phyloP scores from a whole-genome alignment of 805 yeast genomes.

The Candida corydali region DNA sequence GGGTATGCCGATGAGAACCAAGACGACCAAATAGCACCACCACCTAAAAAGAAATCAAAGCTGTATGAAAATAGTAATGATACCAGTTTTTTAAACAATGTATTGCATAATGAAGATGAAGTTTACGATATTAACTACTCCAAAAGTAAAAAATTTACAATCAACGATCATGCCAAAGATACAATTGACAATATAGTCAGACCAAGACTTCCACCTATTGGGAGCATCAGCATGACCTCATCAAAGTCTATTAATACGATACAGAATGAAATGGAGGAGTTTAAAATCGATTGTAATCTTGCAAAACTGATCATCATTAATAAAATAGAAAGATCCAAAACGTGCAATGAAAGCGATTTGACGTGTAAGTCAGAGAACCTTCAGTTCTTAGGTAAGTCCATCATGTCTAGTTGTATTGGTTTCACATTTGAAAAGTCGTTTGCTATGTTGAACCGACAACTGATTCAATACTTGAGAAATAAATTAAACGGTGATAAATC shows the following conservation, averaged over 20 bases:
- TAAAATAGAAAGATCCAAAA: slow-evolving; percentile 57
- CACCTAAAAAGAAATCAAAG: neutral
- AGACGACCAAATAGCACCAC: neutral
- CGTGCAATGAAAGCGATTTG: slow-evolving; percentile 48
- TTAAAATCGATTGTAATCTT: slow-evolving; percentile 2
- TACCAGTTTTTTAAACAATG: slow-evolving; percentile 29
- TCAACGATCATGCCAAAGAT: slow-evolving; percentile 38
- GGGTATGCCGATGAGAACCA: slow-evolving; percentile 3
- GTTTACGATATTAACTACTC: slow-evolving; percentile 31
- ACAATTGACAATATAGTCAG: slow-evolving; percentile 47
- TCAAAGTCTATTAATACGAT: neutral
- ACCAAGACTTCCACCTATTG: slow-evolving; percentile 24
- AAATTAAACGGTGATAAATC: slow-evolving; percentile 40
- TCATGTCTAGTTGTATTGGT: slow-evolving; percentile 52
- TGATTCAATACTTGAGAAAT: slow-evolving; percentile 47
- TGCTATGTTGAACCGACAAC: slow-evolving; percentile 47
- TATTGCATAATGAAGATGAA: slow-evolving; percentile 34
- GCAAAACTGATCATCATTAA: slow-evolving; percentile 15
- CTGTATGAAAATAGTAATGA: neutral
- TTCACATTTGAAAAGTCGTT: slow-evolving; percentile 64
- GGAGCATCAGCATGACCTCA: slow-evolving; percentile 1
- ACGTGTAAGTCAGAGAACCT: slow-evolving; percentile 40
- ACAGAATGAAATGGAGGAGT: slow-evolving; percentile 1
- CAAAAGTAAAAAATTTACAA: slow-evolving; percentile 21
- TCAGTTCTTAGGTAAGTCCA: slow-evolving; percentile 53